Conservation (phyloP, 1,139 yeast genomes). For the Candida tetrigidarum region DNA sequence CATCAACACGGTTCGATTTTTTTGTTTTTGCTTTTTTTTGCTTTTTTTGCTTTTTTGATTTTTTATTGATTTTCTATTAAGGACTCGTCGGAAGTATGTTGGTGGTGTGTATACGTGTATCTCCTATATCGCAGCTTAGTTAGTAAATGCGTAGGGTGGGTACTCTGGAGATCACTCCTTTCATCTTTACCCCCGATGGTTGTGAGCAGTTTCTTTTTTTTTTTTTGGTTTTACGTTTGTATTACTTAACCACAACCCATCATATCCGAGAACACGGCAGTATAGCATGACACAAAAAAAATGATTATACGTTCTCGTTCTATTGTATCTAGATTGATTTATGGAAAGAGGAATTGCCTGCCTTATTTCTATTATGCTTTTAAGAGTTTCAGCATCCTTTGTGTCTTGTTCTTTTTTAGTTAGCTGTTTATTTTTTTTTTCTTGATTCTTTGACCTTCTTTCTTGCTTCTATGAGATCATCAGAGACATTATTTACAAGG, state of each 20-base stretch:
- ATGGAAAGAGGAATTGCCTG: background rate
- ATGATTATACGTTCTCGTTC: background rate
- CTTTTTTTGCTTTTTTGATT: too few relatives aligned
- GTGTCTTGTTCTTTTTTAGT: background rate
- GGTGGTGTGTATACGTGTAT: too few relatives aligned
- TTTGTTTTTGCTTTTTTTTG: too few relatives aligned
- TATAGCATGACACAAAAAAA: slow-evolving; percentile 1
- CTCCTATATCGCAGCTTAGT: too few relatives aligned
- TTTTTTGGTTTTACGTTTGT: background rate
- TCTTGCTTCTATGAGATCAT: slow-evolving; percentile 2
- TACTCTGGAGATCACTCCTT: too few relatives aligned
- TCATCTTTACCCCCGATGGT: background rate
- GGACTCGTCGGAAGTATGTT: too few relatives aligned
- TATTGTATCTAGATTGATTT: background rate
- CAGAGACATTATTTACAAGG: background rate
- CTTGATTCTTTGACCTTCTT: background rate
- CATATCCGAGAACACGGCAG: slow-evolving; percentile 6
- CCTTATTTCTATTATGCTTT: too few relatives aligned
- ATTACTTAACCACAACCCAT: background rate
- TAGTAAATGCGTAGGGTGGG: too few relatives aligned
- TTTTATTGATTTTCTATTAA: too few relatives aligned
- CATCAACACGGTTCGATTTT: too few relatives aligned
- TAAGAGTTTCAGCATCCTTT: background rate
- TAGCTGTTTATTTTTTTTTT: background rate
- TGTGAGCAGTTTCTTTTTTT: background rate